Evolutionary conservation across 148 eudicot genomes (phyloP).

Genomic region (Nyssa sinensis): DNA sequence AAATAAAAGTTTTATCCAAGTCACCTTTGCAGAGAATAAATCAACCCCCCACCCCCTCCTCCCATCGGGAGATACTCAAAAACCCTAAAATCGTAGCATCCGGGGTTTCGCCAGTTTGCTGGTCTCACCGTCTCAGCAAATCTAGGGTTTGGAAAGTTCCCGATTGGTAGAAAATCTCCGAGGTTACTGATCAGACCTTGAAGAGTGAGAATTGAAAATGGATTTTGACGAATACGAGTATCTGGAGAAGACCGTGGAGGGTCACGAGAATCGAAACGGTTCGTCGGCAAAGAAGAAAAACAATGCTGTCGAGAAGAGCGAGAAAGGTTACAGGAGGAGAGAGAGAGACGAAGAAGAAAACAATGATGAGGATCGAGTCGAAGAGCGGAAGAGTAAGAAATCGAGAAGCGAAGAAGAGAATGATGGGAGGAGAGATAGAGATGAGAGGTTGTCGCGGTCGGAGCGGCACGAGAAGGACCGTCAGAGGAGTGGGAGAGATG

Average conservation of each 20-base stretch:
- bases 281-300: conserved; percentile 36
- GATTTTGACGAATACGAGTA: conserved; percentile 98
- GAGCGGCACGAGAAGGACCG: conserved; percentile 27
- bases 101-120: background rate
- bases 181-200: background rate
- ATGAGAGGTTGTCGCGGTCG: conserved; percentile 19
- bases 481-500: conserved; percentile 20
- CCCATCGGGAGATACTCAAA: background rate
- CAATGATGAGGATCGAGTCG: conserved; percentile 15
- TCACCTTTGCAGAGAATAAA: no score
- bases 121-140: background rate
- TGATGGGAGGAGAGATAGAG: conserved; percentile 28
- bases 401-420: conserved; percentile 40
- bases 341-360: conserved; percentile 29
- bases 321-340: conserved; percentile 50
- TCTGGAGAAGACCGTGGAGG: conserved; percentile 76
- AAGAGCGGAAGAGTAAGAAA: conserved; percentile 35
- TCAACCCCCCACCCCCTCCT: background rate
- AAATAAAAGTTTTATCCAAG: no score
- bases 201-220: conserved; percentile 30
- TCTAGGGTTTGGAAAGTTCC: background rate
- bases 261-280: conserved; percentile 24
- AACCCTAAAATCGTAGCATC: background rate
- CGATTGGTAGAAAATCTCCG: background rate
- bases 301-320: conserved; percentile 36